These are phyloP conservation scores for Metschnikowia borealis DNA, from an alignment of 805 yeast genomes.

Conservation along the genomic window DNA sequence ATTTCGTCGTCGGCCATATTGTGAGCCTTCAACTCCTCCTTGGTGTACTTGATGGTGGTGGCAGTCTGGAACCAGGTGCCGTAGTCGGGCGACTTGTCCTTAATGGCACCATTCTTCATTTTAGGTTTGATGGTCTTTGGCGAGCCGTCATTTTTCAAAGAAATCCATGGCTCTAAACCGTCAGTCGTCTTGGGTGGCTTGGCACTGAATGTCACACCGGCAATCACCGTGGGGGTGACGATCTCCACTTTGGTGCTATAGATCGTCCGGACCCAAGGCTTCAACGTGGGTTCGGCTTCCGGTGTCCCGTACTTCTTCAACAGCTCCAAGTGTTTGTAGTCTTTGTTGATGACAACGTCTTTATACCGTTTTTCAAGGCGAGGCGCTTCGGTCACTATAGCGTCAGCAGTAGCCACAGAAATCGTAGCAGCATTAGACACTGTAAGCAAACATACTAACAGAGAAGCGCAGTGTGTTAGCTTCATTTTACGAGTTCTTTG, in stretches of 20 bases:
- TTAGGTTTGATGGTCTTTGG: conserved; percentile 80
- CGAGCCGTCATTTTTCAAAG: conserved; percentile 68
- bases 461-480: neutral
- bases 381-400: conserved; percentile 12
- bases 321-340: conserved; percentile 25
- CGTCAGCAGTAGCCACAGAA: conserved; percentile 13
- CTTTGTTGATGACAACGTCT: conserved; percentile 28
- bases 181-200: conserved; percentile 69
- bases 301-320: conserved; percentile 17
- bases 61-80: conserved; percentile 75
- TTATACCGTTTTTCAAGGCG: conserved; percentile 26
- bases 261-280: conserved; percentile 74
- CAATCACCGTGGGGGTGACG: conserved; percentile 60
- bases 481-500: neutral
- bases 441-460: neutral
- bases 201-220: conserved; percentile 58
- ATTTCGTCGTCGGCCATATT: conserved; percentile 62
- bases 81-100: conserved; percentile 65
- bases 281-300: conserved; percentile 29
- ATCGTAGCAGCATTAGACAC: conserved; percentile 4
- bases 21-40: conserved; percentile 67
- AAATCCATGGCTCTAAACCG: conserved; percentile 77
- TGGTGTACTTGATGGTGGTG: conserved; percentile 50
- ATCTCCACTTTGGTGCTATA: conserved; percentile 53
- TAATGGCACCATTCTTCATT: conserved; percentile 65